phyloP scores from a whole-genome alignment of 2,329 filamentous ascomycete genomes.

The Epichloe amarillans region DNA sequence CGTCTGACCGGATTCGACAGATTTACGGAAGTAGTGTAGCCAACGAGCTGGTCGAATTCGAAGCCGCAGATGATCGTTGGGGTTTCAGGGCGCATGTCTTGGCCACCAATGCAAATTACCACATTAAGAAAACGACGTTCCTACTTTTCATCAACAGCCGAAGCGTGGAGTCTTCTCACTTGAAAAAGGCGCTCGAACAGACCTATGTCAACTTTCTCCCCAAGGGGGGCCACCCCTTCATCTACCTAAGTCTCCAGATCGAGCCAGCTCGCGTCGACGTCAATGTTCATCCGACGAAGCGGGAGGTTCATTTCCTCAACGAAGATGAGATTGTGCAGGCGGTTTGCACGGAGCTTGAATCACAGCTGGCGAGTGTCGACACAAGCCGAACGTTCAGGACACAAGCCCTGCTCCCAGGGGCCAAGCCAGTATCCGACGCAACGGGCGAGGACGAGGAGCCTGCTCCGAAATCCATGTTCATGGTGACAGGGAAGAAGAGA shows the following conservation, averaged over 20 bases:
- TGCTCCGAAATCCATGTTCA: constrained; percentile 21
- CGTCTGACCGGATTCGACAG: constrained; percentile 75
- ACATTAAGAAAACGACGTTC: constrained; percentile 75
- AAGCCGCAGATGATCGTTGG: constrained; percentile 59
- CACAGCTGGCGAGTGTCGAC: constrained; percentile 73
- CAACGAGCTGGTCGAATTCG: constrained; percentile 73
- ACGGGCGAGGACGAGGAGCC: constrained; percentile 16
- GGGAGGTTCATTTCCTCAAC: constrained; percentile 93
- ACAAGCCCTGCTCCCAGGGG: constrained; percentile 77
- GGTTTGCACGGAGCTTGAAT: constrained; percentile 68
- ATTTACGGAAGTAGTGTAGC: constrained; percentile 76
- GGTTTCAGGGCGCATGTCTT: constrained; percentile 73
- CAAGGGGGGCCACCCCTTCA: constrained; percentile 76
- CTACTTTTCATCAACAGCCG: constrained; percentile 95
- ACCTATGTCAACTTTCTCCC: constrained; percentile 79
- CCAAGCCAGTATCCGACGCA: constrained; percentile 18
- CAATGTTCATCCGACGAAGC: constrained; percentile 93
- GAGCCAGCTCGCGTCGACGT: constrained; percentile 89
- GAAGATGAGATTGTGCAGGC: constrained; percentile 90
- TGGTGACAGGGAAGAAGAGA: constrained; percentile 25
- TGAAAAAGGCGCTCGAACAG: constrained; percentile 85
- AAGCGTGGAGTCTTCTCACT: constrained; percentile 74
- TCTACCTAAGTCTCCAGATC: constrained; percentile 85
- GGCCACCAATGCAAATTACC: constrained; percentile 88
- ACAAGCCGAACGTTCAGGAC: constrained; percentile 90